A percentile compares a stretch with the other conserved stretches of the same genome.
Conservation (phyloP, 352 stramenopile genomes). For the Pythium insidiosum region DNA sequence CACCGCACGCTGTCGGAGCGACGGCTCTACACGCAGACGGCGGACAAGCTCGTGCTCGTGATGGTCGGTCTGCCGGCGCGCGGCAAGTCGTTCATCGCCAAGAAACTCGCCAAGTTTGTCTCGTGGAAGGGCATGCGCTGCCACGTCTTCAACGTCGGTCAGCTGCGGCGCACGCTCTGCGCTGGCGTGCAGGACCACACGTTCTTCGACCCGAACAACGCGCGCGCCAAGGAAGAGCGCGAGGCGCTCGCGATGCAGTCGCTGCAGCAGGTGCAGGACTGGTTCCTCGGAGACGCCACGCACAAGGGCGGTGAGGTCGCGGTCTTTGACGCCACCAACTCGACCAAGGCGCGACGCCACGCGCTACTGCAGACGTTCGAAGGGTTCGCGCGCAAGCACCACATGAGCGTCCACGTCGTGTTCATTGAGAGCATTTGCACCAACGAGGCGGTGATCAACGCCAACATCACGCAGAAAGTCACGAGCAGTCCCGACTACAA, state of each 20-base stretch:
- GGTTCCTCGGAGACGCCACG: constrained; percentile 29
- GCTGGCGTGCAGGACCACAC: constrained; percentile 68
- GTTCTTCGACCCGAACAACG: constrained; percentile 92
- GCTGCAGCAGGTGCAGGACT: constrained; percentile 56
- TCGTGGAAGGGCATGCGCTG: constrained; percentile 74
- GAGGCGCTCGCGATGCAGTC: constrained; percentile 76
- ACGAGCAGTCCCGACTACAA: constrained; percentile 77
- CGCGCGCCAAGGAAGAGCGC: constrained; percentile 57
- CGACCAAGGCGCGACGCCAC: constrained; percentile 51
- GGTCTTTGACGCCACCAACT: constrained; percentile 89
- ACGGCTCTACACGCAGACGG: constrained; percentile 69
- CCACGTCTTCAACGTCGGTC: constrained; percentile 93
- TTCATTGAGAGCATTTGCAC: constrained; percentile 93
- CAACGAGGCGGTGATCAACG: constrained; percentile 84
- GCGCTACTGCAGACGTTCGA: constrained; percentile 54
- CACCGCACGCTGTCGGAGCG: constrained; percentile 52
- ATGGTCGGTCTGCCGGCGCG: constrained; percentile 93
- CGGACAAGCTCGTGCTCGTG: constrained; percentile 93
- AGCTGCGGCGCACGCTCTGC: constrained; percentile 85
- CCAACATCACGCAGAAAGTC: constrained; percentile 77
- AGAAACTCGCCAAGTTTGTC: constrained; percentile 82
- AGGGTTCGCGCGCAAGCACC: constrained; percentile 41
- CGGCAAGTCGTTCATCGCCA: constrained; percentile 95
- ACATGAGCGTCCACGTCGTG: constrained; percentile 83
- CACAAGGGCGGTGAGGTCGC: constrained; percentile 67